Evolutionary conservation across 2,329 filamentous ascomycete species (phyloP).

Genomic region (Botryotinia narcissicola): DNA sequence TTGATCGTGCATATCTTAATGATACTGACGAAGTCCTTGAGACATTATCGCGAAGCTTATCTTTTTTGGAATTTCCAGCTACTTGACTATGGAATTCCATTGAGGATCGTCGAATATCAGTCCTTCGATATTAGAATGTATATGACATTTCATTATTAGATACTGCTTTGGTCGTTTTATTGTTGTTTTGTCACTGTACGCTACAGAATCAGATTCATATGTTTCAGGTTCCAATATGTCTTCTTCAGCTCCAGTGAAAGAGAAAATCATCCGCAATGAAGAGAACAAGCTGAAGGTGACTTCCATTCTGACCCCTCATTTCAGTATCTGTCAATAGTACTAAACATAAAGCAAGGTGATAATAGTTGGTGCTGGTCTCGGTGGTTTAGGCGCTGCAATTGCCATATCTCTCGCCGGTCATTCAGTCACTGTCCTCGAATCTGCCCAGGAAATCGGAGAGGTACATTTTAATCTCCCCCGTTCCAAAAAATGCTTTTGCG

Average conservation of each 20-base stretch:
- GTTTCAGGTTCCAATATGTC: not conserved
- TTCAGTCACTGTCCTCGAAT: constrained; percentile 43
- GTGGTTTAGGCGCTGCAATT: constrained; percentile 47
- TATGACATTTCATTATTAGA: not conserved
- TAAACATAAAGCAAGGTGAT: constrained; percentile 39
- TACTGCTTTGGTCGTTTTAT: not conserved
- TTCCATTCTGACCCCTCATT: not conserved
- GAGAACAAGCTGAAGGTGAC: constrained; percentile 28
- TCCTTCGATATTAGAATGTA: not conserved
- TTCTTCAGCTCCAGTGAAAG: not conserved
- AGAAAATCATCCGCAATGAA: constrained; percentile 5
- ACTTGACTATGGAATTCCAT: not conserved
- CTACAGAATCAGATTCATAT: too few species aligned
- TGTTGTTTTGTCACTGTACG: not conserved
- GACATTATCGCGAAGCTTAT: not conserved
- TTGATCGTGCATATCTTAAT: not conserved
- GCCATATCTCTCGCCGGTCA: constrained; percentile 37
- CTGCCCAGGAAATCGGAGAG: constrained; percentile 43
- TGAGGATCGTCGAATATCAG: not conserved
- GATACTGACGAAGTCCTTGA: not conserved
- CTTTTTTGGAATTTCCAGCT: not conserved
- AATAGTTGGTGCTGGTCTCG: constrained; percentile 55
- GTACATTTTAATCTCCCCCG: constrained; percentile 36
- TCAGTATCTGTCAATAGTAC: not conserved
- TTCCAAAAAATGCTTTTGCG: not conserved